Conservation (phyloP, 148 eudicot genomes). For the Vaccinium darrowii region DNA sequence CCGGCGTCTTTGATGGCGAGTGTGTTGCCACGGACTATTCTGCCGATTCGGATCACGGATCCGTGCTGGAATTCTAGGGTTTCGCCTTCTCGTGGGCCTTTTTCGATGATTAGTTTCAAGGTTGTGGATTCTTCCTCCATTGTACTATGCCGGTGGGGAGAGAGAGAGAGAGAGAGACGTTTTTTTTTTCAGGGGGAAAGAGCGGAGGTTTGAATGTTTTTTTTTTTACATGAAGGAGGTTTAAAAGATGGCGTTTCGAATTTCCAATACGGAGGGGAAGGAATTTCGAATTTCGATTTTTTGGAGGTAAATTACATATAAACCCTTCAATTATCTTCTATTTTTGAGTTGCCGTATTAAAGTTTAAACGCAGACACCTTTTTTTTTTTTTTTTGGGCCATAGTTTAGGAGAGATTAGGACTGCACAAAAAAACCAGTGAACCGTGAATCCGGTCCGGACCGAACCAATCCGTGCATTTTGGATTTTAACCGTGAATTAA, state of each 20-base stretch:
- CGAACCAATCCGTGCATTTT: no score
- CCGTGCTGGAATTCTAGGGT: constrained; percentile 42
- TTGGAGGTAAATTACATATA: no score
- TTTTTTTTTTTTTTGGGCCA: no score
- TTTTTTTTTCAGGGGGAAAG: constrained; percentile 7
- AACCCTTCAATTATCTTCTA: no score
- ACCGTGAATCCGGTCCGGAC: no score
- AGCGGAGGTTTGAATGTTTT: not conserved
- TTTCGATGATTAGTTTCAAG: constrained; percentile 52
- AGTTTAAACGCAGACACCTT: not conserved
- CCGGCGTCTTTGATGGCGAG: constrained; percentile 70
- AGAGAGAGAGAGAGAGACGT: no score
- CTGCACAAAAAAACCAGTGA: no score
- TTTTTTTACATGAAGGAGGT: not conserved
- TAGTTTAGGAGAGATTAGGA: no score
- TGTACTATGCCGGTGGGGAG: not conserved
- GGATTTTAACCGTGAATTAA: no score
- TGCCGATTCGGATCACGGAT: constrained; percentile 32
- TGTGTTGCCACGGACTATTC: constrained; percentile 54
- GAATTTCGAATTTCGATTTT: not conserved
- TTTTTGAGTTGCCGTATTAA: not conserved
- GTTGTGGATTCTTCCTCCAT: constrained; percentile 35
- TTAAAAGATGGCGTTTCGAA: not conserved
- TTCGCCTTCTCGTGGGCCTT: constrained; percentile 71
- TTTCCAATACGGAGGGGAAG: not conserved